Base-by-base conservation (phyloP, 768 basidiomycete genomes). In the Suillus subalutaceus region DNA sequence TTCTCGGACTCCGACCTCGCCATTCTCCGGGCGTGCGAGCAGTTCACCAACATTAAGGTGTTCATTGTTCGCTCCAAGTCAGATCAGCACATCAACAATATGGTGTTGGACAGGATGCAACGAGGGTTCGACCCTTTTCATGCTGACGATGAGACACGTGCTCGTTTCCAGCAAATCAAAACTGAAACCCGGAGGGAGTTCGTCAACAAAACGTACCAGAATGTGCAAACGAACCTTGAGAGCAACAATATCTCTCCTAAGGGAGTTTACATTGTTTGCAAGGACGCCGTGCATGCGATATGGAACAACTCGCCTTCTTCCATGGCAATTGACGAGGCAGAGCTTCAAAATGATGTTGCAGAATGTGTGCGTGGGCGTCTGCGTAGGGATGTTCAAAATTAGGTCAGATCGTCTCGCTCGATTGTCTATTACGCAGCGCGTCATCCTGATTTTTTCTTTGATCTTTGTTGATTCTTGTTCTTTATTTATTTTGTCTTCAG, bases 11-110 rank as follows among this genome's bases (percentile, higher is more conserved):
- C 43, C 6, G 43, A 43, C 43, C 43, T 43, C 18, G 16, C 43
- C 16, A 43, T 43, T 2, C 71, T 76, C 52, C 66, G 74, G 32
- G 50, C 65, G n/a, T 71, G 69, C 48, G 69, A 69, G 62, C 60
- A 53, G 9, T 68, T 63, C n/a, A 70, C 63, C 63, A 65, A 69
- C 20, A 75, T 75, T 48, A 71, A 73, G 18, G 65, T 63, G n/a
- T 70, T 69, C 56, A 72, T 75, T 30, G 74, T 78, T 32, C 78
- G 78, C 3, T 79, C 79, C 13, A 78, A 80, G 58, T 72, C 79
- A 1, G 77, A 79, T 59, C 72, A 71, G 16, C 74, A 75, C 35
- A 72, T 76, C 43, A 55, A 50, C n/a, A 74, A 74, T 12, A 4
- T 67, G 63, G 71, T 72, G 70, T 66, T 0, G 12, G 70, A 74